These are phyloP conservation scores for Vigna radiata DNA, from an alignment of 306 rosid genomes.

Conservation along the genomic window DNA sequence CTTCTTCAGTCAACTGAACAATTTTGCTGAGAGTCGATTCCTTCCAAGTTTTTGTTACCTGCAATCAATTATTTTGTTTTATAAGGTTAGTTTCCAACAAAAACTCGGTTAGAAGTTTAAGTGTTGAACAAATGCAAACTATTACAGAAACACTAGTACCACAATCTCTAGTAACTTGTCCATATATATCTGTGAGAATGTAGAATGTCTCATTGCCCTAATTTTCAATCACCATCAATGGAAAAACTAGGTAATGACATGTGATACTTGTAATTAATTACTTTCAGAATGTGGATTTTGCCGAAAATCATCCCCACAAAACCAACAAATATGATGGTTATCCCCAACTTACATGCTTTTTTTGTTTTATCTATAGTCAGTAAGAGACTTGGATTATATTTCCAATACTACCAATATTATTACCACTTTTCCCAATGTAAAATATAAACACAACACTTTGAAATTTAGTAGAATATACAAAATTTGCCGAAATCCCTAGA, in stretches of 20 bases:
- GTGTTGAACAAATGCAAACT: conserved; percentile 33
- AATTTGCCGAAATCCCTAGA: conserved; percentile 18
- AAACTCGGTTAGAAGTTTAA: conserved; percentile 43
- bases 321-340: too few relatives aligned
- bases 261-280: conserved; percentile 13
- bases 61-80: conserved; percentile 41
- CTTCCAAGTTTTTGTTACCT: conserved; percentile 90
- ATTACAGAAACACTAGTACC: conserved; percentile 27
- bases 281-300: background rate
- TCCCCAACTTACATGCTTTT: too few relatives aligned
- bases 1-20: conserved; percentile 98
- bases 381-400: too few relatives aligned
- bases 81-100: conserved; percentile 36
- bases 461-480: conserved; percentile 15
- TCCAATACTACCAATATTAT: conserved; percentile 16
- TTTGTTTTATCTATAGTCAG: too few relatives aligned
- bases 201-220: conserved; percentile 18
- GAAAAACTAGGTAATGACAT: conserved; percentile 18
- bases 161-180: conserved; percentile 35
- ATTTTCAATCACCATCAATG: conserved; percentile 15
- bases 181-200: background rate
- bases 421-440: conserved; percentile 25
- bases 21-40: conserved; percentile 91
- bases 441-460: conserved; percentile 22
- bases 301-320: too few relatives aligned